Percentiles rank a stretch among this genome's conserved stretches.
These are phyloP conservation scores for Saturnispora sanitii DNA, from an alignment of 805 yeast species.

Conservation along the genomic window DNA sequence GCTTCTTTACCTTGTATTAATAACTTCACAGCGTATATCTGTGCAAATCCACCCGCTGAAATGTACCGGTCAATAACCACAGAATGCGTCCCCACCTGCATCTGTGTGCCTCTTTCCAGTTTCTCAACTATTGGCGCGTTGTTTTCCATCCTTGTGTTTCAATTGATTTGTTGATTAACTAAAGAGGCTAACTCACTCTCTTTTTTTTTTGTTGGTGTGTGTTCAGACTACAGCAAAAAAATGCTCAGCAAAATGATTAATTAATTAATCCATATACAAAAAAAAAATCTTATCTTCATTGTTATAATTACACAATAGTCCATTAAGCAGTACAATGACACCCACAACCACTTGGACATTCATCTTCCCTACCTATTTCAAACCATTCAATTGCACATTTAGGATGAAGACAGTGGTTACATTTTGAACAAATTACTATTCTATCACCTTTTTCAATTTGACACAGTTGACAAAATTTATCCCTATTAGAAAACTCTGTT, in stretches of 20 bases:
- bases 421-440: slow-evolving; percentile 56
- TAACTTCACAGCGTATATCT: slow-evolving; percentile 76
- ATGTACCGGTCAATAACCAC: slow-evolving; percentile 35
- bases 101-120: slow-evolving; percentile 31
- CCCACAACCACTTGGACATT: slow-evolving; percentile 84
- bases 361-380: slow-evolving; percentile 33
- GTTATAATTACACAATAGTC: too few species aligned
- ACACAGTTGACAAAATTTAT: slow-evolving; percentile 56
- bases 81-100: slow-evolving; percentile 40
- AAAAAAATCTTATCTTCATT: background rate
- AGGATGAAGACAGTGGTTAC: slow-evolving; percentile 75
- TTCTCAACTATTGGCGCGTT: slow-evolving; percentile 8
- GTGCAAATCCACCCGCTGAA: slow-evolving; percentile 73
- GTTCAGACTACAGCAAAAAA: too few species aligned
- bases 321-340: slow-evolving; percentile 40
- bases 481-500: background rate
- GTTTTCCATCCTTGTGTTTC: background rate
- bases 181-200: too few species aligned
- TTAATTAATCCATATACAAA: too few species aligned
- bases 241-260: too few species aligned
- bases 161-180: too few species aligned
- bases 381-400: slow-evolving; percentile 80
- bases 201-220: too few species aligned
- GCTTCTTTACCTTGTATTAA: too few species aligned
- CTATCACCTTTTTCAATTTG: slow-evolving; percentile 48